Conservation (phyloP, 2,329 filamentous ascomycete genomes). For the Pseudogymnoascus destructans region DNA sequence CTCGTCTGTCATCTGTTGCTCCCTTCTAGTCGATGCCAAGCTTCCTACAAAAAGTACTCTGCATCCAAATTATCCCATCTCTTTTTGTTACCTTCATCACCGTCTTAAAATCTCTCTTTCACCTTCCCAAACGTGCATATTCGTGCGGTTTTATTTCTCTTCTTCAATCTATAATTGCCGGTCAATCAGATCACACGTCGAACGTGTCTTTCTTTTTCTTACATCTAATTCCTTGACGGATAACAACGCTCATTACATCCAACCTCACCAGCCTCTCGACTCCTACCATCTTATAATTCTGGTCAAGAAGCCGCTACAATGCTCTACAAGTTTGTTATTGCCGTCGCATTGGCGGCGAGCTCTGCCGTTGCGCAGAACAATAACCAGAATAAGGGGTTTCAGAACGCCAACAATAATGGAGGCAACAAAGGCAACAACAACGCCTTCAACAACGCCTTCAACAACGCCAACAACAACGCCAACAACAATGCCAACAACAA, state of each 20-base stretch:
- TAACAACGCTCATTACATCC: constrained; percentile 21
- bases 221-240: constrained; percentile 24
- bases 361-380: constrained; percentile 1
- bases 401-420: constrained; percentile 2
- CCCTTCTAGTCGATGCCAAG: constrained; percentile 20
- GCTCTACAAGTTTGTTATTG: not conserved
- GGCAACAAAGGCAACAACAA: constrained; percentile 12
- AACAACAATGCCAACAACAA: too few relatives aligned
- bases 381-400: not conserved
- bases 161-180: constrained; percentile 21
- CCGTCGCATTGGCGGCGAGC: not conserved
- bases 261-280: constrained; percentile 4
- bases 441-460: too few relatives aligned
- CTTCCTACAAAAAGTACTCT: constrained; percentile 22
- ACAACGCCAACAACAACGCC: too few relatives aligned
- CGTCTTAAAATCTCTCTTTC: constrained; percentile 21
- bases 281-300: not conserved
- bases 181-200: constrained; percentile 26
- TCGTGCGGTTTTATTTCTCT: constrained; percentile 12
- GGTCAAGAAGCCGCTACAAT: not conserved
- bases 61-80: constrained; percentile 12
- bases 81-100: constrained; percentile 17
- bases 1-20: not conserved
- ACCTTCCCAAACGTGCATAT: constrained; percentile 15
- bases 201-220: constrained; percentile 25